Evolutionary conservation across 805 yeast species (phyloP), one percentile per base, ranked within the genome.

Genomic region (Pichia manshurica): DNA sequence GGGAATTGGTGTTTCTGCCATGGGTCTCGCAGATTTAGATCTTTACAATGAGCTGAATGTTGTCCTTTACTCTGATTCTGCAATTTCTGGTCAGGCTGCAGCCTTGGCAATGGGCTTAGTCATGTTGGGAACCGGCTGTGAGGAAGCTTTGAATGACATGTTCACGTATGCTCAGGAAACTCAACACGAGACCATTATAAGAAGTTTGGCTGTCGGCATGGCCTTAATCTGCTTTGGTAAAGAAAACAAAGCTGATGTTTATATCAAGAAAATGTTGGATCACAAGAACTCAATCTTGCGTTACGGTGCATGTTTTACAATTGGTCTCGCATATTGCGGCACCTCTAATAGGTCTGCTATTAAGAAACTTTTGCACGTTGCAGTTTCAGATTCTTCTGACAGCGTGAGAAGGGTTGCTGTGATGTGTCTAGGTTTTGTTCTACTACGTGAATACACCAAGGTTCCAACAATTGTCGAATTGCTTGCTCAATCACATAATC

Each of bases 391-490:
- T 64, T 93, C 97, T 1, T 82, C 86, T 49, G 97, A 93, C 66
- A 96, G 87, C 61, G 98, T 93, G 42, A 84, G 99, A 72, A 83
- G 99, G 67, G 96, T 96, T 1, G 87, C 99, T 2, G 97, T 91
- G 15, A 82, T 84, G 66, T 82, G 89, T 7, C 75, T 93, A 46
- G 99, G 99, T 19, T 93, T 93, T 68, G 83, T 93, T 42, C 74
- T 93, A 56, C 75, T 91, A 50, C 86, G 96, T 62, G 95, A 90
- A 64, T 87, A 88, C 66, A 82, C 89, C 15, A 89, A 96, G 0
- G 91, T 93, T 19, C 99, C 99, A 48, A 84, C 95, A 56, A 85
- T 93, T 70, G 97, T 93, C 34, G 96, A 91, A 65, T 74, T 93
- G 48, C 75, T 93, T 56, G 80, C 96, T 0, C 96, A 89, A 66